Percentiles rank a stretch among this genome's conserved stretches.
phyloP scores from a whole-genome alignment of 2,329 filamentous ascomycete species.

The Aureobasidium musti region DNA sequence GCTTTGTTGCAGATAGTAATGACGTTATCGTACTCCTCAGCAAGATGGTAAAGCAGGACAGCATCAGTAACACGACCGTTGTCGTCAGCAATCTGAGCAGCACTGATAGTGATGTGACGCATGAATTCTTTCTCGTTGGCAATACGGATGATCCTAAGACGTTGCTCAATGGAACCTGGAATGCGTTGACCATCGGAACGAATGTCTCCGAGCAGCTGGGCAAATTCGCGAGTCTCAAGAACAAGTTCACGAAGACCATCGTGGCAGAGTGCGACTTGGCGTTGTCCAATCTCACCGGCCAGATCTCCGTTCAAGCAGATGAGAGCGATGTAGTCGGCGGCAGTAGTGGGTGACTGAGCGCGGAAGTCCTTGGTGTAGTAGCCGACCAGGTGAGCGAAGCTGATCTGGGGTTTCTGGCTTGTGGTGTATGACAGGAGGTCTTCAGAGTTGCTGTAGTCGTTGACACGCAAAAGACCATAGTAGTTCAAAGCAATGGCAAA shows the following conservation, averaged over 20 bases:
- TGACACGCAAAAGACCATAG: conserved; percentile 85
- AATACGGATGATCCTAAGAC: conserved; percentile 77
- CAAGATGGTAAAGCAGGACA: conserved; percentile 89
- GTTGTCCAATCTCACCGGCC: conserved; percentile 69
- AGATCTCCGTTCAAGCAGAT: conserved; percentile 91
- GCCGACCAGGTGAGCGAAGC: conserved; percentile 90
- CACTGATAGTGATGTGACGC: conserved; percentile 87
- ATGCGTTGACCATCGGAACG: conserved; percentile 81
- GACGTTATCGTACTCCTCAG: conserved; percentile 94
- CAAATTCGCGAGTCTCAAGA: conserved; percentile 95
- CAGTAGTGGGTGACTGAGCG: conserved; percentile 81
- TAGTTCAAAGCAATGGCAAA: conserved; percentile 87
- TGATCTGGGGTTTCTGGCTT: conserved; percentile 75
- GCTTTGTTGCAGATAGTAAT: conserved; percentile 85
- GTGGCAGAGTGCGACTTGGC: conserved; percentile 81
- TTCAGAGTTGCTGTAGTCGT: conserved; percentile 73
- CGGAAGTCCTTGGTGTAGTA: conserved; percentile 97
- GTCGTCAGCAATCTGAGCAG: conserved; percentile 89
- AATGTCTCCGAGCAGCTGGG: conserved; percentile 89
- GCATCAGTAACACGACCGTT: conserved; percentile 92
- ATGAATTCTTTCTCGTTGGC: conserved; percentile 81
- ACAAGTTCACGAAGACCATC: conserved; percentile 92
- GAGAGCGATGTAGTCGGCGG: conserved; percentile 88
- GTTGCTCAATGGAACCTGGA: conserved; percentile 82
- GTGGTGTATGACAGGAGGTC: conserved; percentile 68